phyloP scores from a whole-genome alignment of 768 basidiomycete genomes.

The Tylopilus plumbeoviolaceoides region DNA sequence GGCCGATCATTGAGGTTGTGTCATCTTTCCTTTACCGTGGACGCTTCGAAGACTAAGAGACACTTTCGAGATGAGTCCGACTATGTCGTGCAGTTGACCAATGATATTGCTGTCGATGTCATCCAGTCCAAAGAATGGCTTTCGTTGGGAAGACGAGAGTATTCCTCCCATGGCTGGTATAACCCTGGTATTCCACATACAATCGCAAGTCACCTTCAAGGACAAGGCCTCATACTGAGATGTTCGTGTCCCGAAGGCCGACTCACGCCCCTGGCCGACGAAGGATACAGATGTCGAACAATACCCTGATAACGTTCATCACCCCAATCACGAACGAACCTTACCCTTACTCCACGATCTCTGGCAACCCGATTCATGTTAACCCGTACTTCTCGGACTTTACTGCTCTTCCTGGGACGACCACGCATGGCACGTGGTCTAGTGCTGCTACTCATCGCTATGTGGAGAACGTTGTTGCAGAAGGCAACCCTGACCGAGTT shows the following conservation, averaged over 20 bases:
- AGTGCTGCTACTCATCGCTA: conserved; percentile 91
- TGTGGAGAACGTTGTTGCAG: conserved; percentile 90
- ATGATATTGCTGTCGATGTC: conserved; percentile 82
- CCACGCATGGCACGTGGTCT: conserved; percentile 97
- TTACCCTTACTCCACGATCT: conserved; percentile 92
- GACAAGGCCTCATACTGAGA: conserved; percentile 82
- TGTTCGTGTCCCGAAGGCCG: conserved; percentile 74
- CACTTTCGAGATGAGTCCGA: conserved; percentile 96
- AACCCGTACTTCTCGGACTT: conserved; percentile 98
- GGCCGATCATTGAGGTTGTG: conserved; percentile 87
- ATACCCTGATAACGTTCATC: conserved; percentile 62
- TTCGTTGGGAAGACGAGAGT: conserved; percentile 83
- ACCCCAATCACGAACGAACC: conserved; percentile 92
- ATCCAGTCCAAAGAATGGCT: conserved; percentile 98
- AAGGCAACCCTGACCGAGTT: conserved; percentile 90
- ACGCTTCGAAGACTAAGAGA: conserved; percentile 87
- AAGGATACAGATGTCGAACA: conserved; percentile 77
- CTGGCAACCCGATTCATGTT: conserved; percentile 98
- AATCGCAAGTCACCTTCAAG: conserved; percentile 86
- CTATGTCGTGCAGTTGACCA: conserved; percentile 71
- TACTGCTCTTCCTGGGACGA: conserved; percentile 90
- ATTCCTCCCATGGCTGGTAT: conserved; percentile 76
- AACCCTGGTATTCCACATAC: conserved; percentile 83
- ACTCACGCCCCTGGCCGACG: conserved; percentile 71
- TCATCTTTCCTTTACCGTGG: conserved; percentile 98